phyloP scores from a whole-genome alignment of 2,329 filamentous ascomycete genomes.

The Pseudofabraea citricarpa region DNA sequence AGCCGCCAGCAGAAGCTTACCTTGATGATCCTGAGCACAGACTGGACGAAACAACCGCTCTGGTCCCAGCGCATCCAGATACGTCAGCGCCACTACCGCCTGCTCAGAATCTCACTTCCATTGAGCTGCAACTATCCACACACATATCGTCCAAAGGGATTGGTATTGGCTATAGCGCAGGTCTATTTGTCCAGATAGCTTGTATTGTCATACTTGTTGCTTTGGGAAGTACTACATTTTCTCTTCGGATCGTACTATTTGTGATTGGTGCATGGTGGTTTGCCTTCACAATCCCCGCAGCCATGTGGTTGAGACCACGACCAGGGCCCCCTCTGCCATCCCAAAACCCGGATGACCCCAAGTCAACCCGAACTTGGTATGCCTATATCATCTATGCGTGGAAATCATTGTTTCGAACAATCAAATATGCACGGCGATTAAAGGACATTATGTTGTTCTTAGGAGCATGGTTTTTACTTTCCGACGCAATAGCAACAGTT shows the following conservation, averaged over 20 bases:
- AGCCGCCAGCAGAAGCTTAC: conserved; percentile 10
- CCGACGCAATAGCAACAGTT: conserved; percentile 90
- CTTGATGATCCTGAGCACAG: conserved; percentile 13
- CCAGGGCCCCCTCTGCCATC: conserved; percentile 74
- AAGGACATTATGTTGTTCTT: conserved; percentile 76
- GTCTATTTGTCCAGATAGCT: conserved; percentile 76
- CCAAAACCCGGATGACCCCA: conserved; percentile 11
- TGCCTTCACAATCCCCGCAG: conserved; percentile 81
- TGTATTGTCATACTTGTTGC: conserved; percentile 72
- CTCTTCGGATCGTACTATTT: conserved; percentile 81
- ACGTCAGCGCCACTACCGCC: conserved; percentile 26
- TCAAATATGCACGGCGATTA: conserved; percentile 67
- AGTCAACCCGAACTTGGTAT: conserved; percentile 47
- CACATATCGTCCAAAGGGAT: conserved; percentile 90
- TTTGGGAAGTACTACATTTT: conserved; percentile 75
- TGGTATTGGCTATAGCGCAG: conserved; percentile 87
- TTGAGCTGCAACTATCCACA: conserved; percentile 77
- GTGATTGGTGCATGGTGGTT: conserved; percentile 91
- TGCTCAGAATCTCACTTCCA: conserved; percentile 48
- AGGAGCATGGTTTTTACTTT: conserved; percentile 88
- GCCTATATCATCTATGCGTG: conserved; percentile 80
- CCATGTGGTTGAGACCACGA: conserved; percentile 79
- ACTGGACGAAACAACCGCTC: conserved; percentile 40
- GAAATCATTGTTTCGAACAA: conserved; percentile 77
- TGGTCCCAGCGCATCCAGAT: conserved; percentile 31